These are phyloP conservation scores for Spergularia azorica DNA, from an alignment of 179 eudicot genomes.

Conservation along the genomic window DNA sequence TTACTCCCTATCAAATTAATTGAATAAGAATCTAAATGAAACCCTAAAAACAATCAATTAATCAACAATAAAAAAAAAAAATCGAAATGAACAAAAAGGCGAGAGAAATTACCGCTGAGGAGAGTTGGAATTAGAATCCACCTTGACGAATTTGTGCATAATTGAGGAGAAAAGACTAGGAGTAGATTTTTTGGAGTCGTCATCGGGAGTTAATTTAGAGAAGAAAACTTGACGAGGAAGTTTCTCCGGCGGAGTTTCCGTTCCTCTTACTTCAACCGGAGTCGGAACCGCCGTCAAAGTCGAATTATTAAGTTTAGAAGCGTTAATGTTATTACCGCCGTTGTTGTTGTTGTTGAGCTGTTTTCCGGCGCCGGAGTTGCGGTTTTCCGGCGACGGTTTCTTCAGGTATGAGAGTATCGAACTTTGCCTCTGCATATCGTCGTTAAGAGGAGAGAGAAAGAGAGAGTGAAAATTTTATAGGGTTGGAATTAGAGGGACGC, in stretches of 20 bases:
- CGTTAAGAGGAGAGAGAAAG: slow-evolving; percentile 7
- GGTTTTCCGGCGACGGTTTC: slow-evolving; percentile 54
- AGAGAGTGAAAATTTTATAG: neutral
- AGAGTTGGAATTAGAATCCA: slow-evolving; percentile 26
- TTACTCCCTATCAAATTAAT: neutral
- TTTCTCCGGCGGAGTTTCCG: slow-evolving; percentile 96
- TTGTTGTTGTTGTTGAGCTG: neutral
- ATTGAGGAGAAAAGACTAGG: slow-evolving; percentile 63
- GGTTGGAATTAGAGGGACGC: neutral
- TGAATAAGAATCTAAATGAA: too few species aligned
- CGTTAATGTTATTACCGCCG: slow-evolving; percentile 9
- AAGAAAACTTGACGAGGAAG: slow-evolving; percentile 56
- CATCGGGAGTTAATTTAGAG: slow-evolving; percentile 37
- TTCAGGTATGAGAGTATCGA: slow-evolving; percentile 81
- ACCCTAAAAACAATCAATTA: neutral
- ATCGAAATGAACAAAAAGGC: slow-evolving; percentile 15
- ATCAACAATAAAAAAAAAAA: too few species aligned
- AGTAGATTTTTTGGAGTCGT: slow-evolving; percentile 33
- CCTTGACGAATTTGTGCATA: slow-evolving; percentile 68
- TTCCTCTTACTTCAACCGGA: slow-evolving; percentile 48
- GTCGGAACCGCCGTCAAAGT: slow-evolving; percentile 8
- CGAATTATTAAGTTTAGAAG: slow-evolving; percentile 17
- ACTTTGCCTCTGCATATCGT: slow-evolving; percentile 66
- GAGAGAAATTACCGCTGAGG: slow-evolving; percentile 33
- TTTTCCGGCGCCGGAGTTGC: slow-evolving; percentile 27